Conservation (phyloP, 352 stramenopile species). For the Elongisporangium prolatum region DNA sequence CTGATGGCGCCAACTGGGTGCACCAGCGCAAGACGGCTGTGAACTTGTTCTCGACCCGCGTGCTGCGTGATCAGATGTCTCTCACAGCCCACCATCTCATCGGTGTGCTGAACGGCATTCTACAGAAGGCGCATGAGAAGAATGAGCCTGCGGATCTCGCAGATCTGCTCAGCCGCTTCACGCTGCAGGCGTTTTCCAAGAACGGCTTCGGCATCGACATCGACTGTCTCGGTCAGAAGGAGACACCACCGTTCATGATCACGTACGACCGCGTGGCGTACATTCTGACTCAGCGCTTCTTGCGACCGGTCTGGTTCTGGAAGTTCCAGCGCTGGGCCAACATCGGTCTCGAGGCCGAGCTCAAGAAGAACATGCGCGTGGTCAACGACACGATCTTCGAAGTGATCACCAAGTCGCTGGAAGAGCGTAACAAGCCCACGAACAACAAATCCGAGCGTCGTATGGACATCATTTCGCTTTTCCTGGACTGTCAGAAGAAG, state of each 20-base stretch:
- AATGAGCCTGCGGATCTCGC: conserved; percentile 13
- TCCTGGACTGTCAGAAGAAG: conserved; percentile 6
- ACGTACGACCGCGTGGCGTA: conserved; percentile 34
- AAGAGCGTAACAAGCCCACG: conserved; percentile 7
- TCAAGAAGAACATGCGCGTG: conserved; percentile 15
- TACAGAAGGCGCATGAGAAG: conserved; percentile 19
- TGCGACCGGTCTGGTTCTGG: conserved; percentile 45
- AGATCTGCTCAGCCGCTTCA: conserved; percentile 29
- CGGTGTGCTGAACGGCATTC: not conserved
- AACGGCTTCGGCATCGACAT: conserved; percentile 70
- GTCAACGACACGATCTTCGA: conserved; percentile 13
- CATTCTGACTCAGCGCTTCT: conserved; percentile 27
- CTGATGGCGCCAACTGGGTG: conserved; percentile 62
- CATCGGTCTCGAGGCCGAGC: conserved; percentile 20
- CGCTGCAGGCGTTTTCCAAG: conserved; percentile 73
- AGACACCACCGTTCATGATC: conserved; percentile 25
- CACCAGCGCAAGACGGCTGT: conserved; percentile 82
- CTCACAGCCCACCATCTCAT: conserved; percentile 17
- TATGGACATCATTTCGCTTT: conserved; percentile 11
- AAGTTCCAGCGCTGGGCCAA: conserved; percentile 31
- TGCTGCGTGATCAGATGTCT: conserved; percentile 46
- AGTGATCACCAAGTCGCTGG: conserved; percentile 15
- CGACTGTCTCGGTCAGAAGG: conserved; percentile 22
- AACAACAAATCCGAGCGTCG: not conserved
- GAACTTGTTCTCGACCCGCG: conserved; percentile 79